A percentile compares a stretch with the other conserved stretches of the same genome.
Evolutionary conservation across 2,329 filamentous ascomycete genomes (phyloP).

Genomic region (Dactylonectria estremocensis): DNA sequence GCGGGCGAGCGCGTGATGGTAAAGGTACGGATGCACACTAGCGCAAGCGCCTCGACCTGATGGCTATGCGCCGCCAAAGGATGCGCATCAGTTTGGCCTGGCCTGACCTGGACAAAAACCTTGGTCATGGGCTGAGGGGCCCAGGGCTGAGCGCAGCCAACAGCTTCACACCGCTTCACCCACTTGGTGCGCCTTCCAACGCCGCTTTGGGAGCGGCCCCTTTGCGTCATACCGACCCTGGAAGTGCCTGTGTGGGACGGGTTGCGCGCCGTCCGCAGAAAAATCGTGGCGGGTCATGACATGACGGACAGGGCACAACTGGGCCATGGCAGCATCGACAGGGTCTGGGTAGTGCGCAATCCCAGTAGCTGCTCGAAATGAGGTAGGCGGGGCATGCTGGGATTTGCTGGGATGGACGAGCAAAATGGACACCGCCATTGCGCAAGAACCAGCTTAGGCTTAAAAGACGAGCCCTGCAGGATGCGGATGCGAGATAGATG

Average conservation of each 20-base stretch:
- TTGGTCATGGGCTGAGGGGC: constrained; percentile 35
- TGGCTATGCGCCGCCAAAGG: constrained; percentile 34
- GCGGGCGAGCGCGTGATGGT: constrained; percentile 41
- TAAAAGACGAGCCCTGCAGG: constrained; percentile 39
- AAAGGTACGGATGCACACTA: constrained; percentile 49
- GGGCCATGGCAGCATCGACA: constrained; percentile 16
- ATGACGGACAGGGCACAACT: constrained; percentile 40
- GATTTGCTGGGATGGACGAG: constrained; percentile 29
- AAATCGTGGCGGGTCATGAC: constrained; percentile 42
- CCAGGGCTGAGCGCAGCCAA: too few species aligned
- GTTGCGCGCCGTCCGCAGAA: constrained; percentile 39
- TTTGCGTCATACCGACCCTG: constrained; percentile 48
- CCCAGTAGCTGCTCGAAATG: constrained; percentile 38
- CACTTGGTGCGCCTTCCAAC: constrained; percentile 39
- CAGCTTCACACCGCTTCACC: constrained; percentile 40
- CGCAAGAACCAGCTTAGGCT: constrained; percentile 43
- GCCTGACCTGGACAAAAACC: constrained; percentile 32
- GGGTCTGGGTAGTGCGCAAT: constrained; percentile 27
- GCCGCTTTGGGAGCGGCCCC: constrained; percentile 33
- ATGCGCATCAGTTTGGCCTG: constrained; percentile 25
- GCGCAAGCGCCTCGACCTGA: constrained; percentile 23
- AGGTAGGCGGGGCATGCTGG: constrained; percentile 24
- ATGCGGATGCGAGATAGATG: constrained; percentile 42
- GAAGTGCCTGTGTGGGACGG: constrained; percentile 33
- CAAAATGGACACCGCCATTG: constrained; percentile 41